A percentile compares a stretch with the other conserved stretches of the same genome.
These are phyloP conservation scores for Clitopilus hobsonii DNA, from an alignment of 768 basidiomycete species.

Conservation along the genomic window DNA sequence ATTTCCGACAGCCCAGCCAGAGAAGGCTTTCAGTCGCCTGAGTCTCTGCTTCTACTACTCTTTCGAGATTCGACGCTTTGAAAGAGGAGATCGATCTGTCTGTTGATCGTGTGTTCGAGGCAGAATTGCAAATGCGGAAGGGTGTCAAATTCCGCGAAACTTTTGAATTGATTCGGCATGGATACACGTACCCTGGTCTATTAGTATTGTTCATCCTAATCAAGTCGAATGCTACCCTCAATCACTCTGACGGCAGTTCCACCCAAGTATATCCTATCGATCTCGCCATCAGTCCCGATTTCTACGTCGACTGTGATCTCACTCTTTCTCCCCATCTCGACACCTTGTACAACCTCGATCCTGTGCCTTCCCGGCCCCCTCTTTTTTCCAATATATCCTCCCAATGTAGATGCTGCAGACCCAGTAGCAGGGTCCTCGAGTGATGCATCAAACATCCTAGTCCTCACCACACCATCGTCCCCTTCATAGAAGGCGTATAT, in stretches of 20 bases:
- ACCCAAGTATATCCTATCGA: constrained; percentile 29
- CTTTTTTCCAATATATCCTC: constrained; percentile 31
- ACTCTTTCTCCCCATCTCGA: constrained; percentile 41
- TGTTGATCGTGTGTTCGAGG: too few species aligned
- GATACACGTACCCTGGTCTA: too few species aligned
- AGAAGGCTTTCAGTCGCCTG: too few species aligned
- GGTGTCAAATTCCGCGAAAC: too few species aligned
- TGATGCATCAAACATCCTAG: constrained; percentile 36
- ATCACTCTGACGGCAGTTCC: constrained; percentile 36
- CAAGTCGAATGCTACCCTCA: constrained; percentile 24
- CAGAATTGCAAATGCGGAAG: too few species aligned
- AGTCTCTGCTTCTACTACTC: too few species aligned
- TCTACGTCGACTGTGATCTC: constrained; percentile 35
- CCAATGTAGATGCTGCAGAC: constrained; percentile 38
- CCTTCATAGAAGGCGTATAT: constrained; percentile 32
- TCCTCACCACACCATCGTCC: constrained; percentile 28
- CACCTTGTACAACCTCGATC: constrained; percentile 36
- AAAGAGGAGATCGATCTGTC: too few species aligned
- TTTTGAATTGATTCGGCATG: too few species aligned
- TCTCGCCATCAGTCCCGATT: constrained; percentile 21
- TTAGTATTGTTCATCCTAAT: constrained; percentile 2
- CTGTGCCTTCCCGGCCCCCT: constrained; percentile 31
- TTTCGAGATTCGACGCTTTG: too few species aligned
- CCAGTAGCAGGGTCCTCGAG: constrained; percentile 44
- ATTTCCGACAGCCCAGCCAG: too few species aligned